Percentiles rank a stretch among this genome's conserved stretches.
These are phyloP conservation scores for Sechiopsis laciniata DNA, from an alignment of 306 rosid genomes.

Conservation along the genomic window DNA sequence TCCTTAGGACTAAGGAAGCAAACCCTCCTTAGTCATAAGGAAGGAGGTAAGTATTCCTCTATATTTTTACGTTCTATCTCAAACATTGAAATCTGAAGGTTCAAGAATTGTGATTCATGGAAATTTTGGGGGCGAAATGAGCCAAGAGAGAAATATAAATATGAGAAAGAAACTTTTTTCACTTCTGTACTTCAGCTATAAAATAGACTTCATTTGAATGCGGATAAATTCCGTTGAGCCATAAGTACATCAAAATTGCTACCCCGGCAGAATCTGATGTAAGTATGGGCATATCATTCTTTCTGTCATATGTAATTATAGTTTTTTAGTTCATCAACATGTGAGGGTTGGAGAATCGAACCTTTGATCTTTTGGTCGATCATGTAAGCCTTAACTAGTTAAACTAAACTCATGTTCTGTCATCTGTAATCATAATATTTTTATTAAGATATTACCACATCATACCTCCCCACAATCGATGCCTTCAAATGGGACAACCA, in stretches of 20 bases:
- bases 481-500: constrained; percentile 94
- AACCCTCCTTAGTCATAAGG: no score
- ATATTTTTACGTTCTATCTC: not conserved
- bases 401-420: not conserved
- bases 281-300: not conserved
- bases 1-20: no score
- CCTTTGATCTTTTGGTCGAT: not conserved
- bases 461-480: constrained; percentile 68
- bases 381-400: not conserved
- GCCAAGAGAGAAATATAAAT: not conserved
- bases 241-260: not conserved
- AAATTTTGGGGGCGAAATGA: not conserved
- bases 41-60: no score
- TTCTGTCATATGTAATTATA: no score
- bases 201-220: not conserved
- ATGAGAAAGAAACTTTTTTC: constrained; percentile 1
- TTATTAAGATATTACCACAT: not conserved
- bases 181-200: constrained; percentile 11
- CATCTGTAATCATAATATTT: not conserved
- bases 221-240: not conserved
- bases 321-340: not conserved
- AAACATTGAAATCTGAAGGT: not conserved
- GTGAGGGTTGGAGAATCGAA: not conserved
- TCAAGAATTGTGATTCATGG: constrained; percentile 7
- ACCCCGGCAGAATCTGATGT: not conserved